A percentile compares a stretch with the other conserved stretches of the same genome.
Evolutionary conservation across 1,284 basidiomycete genomes (phyloP).

Genomic region (Apiotrichum domesticum): DNA sequence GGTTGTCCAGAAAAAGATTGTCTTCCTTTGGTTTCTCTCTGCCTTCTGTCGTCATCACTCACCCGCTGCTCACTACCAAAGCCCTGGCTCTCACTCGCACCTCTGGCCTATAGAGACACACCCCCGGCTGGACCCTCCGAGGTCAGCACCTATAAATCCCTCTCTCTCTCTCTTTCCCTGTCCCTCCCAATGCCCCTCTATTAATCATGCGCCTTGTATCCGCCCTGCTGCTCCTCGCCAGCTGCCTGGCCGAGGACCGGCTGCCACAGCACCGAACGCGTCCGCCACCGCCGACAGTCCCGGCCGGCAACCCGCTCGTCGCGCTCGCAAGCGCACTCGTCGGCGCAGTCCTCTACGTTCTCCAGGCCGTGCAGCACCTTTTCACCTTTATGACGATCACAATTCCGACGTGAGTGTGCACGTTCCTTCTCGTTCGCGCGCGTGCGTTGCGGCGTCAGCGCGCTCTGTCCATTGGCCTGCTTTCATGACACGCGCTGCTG

Average conservation of each 20-base stretch:
- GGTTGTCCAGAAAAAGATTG: too few species aligned
- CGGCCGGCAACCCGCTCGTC: constrained; percentile 56
- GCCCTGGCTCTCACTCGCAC: too few species aligned
- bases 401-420: constrained; percentile 55
- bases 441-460: background rate
- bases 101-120: too few species aligned
- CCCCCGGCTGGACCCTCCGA: too few species aligned
- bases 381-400: constrained; percentile 73
- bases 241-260: background rate
- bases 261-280: background rate
- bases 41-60: too few species aligned
- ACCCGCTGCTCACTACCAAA: too few species aligned
- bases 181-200: background rate
- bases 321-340: constrained; percentile 74
- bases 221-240: background rate
- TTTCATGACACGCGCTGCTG: background rate
- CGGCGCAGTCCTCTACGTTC: constrained; percentile 72
- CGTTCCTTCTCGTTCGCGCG: background rate
- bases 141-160: background rate
- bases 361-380: constrained; percentile 65
- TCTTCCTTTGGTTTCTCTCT: too few species aligned
- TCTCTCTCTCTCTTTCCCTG: background rate
- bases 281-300: constrained; percentile 3
- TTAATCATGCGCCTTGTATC: background rate
- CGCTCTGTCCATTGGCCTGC: background rate